Conservation (phyloP, 371 early-diverging fungal species). For the Entomophthora muscae region DNA sequence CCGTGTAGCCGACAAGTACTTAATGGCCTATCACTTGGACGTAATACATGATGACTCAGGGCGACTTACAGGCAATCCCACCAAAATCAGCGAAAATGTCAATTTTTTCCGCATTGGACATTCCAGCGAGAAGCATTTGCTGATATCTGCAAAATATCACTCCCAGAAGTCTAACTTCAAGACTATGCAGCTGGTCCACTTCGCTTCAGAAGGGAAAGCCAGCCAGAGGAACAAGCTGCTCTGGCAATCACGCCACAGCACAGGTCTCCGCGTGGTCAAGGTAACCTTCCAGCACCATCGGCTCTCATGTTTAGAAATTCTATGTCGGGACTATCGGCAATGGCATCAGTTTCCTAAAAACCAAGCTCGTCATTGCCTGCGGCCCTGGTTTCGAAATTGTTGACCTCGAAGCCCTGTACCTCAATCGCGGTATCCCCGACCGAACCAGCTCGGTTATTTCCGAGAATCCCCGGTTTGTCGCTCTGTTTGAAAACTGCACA, state of each 20-base stretch:
- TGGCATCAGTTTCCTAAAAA: constrained; percentile 58
- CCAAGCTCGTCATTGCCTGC: constrained; percentile 71
- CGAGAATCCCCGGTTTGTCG: constrained; percentile 50
- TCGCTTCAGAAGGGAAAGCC: not conserved
- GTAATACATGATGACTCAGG: constrained; percentile 26
- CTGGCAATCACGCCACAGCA: constrained; percentile 1
- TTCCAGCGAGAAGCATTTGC: constrained; percentile 22
- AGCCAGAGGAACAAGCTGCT: not conserved
- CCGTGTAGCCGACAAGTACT: not conserved
- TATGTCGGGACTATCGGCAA: constrained; percentile 72
- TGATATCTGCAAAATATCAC: not conserved
- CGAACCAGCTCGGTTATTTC: constrained; percentile 34
- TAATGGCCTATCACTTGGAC: constrained; percentile 38
- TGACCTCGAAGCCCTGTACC: constrained; percentile 59
- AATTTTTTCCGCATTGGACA: constrained; percentile 68
- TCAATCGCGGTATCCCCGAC: constrained; percentile 40
- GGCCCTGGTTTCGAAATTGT: constrained; percentile 82
- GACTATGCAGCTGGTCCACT: constrained; percentile 4
- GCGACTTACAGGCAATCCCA: constrained; percentile 17
- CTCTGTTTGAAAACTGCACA: constrained; percentile 38
- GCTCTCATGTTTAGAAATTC: constrained; percentile 34
- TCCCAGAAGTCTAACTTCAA: constrained; percentile 3
- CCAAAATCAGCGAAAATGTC: constrained; percentile 57
- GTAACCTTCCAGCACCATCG: not conserved
- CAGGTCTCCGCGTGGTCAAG: constrained; percentile 2